Percentiles rank a stretch among this genome's conserved stretches.
phyloP scores from a whole-genome alignment of 495 filamentous ascomycete genomes.

The Penicillium robsamsonii region DNA sequence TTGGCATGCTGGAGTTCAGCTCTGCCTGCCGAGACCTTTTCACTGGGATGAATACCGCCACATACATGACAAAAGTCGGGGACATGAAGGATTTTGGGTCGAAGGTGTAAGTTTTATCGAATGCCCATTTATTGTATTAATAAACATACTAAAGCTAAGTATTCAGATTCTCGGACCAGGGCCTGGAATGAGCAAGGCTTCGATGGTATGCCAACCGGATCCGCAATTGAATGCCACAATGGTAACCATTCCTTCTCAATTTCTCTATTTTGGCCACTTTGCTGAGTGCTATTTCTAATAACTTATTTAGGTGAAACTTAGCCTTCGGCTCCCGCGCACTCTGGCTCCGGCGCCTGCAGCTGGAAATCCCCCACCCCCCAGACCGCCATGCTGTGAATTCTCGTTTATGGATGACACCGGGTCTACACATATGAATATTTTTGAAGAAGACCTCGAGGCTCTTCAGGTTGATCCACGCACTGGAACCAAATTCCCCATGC shows the following conservation, averaged over 20 bases:
- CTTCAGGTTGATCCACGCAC: neutral
- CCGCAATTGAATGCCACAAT: neutral
- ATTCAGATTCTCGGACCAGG: neutral
- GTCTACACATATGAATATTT: neutral
- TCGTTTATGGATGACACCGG: neutral
- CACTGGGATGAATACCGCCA: slow-evolving; percentile 1
- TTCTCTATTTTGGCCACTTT: neutral
- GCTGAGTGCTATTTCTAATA: neutral
- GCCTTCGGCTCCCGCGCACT: neutral
- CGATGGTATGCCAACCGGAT: neutral
- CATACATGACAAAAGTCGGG: neutral
- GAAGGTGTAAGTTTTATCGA: slow-evolving; percentile 11
- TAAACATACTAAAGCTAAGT: neutral
- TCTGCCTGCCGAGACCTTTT: slow-evolving; percentile 7
- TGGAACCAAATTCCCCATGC: neutral
- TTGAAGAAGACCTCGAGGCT: neutral
- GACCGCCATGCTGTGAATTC: neutral
- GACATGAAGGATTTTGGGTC: slow-evolving; percentile 7
- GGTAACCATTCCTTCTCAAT: neutral
- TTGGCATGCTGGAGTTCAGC: slow-evolving; percentile 6
- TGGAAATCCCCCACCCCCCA: too few relatives aligned
- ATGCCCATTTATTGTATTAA: neutral
- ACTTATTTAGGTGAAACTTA: neutral
- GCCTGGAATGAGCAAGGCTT: neutral
- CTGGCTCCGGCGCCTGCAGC: neutral